Conservation (phyloP, 2,329 filamentous ascomycete species). For the Penicillium sp. region DNA sequence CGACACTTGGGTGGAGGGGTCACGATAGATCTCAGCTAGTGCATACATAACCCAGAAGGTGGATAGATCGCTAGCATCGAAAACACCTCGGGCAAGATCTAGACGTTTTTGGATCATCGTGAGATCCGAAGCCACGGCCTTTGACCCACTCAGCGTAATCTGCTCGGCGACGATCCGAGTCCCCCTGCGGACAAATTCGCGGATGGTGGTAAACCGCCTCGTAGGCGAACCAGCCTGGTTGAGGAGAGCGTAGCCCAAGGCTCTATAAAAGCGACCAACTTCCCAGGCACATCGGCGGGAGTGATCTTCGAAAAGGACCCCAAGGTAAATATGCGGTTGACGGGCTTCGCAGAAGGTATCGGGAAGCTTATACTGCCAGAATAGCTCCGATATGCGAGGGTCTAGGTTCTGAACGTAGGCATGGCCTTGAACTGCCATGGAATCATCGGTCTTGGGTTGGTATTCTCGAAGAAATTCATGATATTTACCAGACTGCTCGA, state of each 20-base stretch:
- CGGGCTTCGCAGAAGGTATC: constrained; percentile 20
- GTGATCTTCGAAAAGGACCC: constrained; percentile 62
- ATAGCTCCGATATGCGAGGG: constrained; percentile 54
- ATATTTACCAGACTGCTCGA: constrained; percentile 26
- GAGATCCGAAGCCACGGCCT: constrained; percentile 21
- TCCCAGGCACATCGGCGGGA: constrained; percentile 60
- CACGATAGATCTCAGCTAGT: constrained; percentile 32
- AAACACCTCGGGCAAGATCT: constrained; percentile 16
- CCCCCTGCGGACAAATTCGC: constrained; percentile 42
- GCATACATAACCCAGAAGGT: constrained; percentile 40
- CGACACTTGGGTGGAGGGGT: constrained; percentile 11
- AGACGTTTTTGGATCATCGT: constrained; percentile 26
- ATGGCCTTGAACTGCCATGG: background rate
- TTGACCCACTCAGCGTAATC: constrained; percentile 26
- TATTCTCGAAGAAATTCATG: constrained; percentile 41
- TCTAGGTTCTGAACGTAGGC: constrained; percentile 40
- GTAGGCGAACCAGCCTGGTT: constrained; percentile 36
- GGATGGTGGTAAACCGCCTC: constrained; percentile 23
- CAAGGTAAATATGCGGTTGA: constrained; percentile 60
- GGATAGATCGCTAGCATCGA: constrained; percentile 14
- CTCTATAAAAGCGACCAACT: constrained; percentile 53
- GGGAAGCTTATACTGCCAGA: constrained; percentile 45
- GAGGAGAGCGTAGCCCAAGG: constrained; percentile 58
- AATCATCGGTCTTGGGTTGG: constrained; percentile 8
- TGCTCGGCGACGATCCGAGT: constrained; percentile 34